Evolutionary conservation across 1,139 yeast genomes (phyloP).

Genomic region (Kodamaea sp.): DNA sequence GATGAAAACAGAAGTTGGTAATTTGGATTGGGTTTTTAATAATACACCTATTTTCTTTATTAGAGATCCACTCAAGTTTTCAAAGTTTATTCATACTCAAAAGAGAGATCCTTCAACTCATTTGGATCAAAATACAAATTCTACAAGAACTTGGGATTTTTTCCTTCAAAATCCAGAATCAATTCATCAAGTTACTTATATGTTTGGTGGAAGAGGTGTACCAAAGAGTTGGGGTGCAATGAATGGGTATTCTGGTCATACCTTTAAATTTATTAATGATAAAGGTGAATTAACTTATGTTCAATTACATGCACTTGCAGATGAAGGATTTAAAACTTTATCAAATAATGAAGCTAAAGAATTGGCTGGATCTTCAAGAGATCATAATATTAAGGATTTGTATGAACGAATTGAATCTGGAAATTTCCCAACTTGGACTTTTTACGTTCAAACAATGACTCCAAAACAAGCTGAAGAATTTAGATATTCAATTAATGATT

Average conservation of each 20-base stretch:
- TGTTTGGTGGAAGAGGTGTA: conserved; percentile 68
- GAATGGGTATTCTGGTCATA: conserved; percentile 73
- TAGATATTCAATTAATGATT: conserved; percentile 64
- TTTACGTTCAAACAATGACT: conserved; percentile 65
- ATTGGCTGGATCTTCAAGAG: conserved; percentile 61
- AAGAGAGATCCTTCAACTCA: conserved; percentile 79
- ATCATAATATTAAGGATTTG: conserved; percentile 60
- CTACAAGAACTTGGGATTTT: conserved; percentile 71
- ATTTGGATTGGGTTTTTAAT: conserved; percentile 59
- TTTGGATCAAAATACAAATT: conserved; percentile 55
- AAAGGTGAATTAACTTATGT: conserved; percentile 66
- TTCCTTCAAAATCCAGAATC: conserved; percentile 58
- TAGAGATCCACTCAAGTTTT: conserved; percentile 58
- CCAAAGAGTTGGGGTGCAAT: conserved; percentile 62
- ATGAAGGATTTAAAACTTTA: conserved; percentile 57
- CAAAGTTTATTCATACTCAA: conserved; percentile 59
- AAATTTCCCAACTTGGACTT: conserved; percentile 61
- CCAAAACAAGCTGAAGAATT: conserved; percentile 57
- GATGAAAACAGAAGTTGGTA: conserved; percentile 57
- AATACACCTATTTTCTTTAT: conserved; percentile 59
- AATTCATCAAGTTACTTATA: conserved; percentile 58
- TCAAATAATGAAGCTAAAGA: conserved; percentile 56
- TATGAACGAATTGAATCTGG: conserved; percentile 60
- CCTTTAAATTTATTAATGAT: conserved; percentile 64
- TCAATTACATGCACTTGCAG: conserved; percentile 58